Percentiles rank a stretch among this genome's conserved stretches.
Evolutionary conservation across 108 stramenopile species (phyloP).

Genomic region (Chaetoceros muelleri): DNA sequence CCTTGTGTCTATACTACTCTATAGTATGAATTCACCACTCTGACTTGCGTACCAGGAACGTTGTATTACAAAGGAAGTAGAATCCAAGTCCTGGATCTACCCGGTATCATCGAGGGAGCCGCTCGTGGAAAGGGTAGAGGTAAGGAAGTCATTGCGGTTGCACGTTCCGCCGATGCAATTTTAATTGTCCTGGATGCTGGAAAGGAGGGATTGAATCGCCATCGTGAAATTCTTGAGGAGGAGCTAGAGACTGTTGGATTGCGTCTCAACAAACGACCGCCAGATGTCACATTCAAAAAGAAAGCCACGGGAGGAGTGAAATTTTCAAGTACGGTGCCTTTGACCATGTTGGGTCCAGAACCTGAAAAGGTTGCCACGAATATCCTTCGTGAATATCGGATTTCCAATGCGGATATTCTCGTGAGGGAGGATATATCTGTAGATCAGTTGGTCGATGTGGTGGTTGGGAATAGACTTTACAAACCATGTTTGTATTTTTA

Average conservation of each 20-base stretch:
- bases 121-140: conserved; percentile 97
- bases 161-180: conserved; percentile 90
- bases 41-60: conserved; percentile 98
- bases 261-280: conserved; percentile 87
- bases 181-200: conserved; percentile 97
- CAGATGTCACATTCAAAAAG: conserved; percentile 83
- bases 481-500: conserved; percentile 94
- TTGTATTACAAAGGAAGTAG: conserved; percentile 84
- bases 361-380: conserved; percentile 76
- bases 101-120: conserved; percentile 99
- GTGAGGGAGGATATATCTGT: conserved; percentile 90
- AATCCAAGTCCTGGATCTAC: conserved; percentile 97
- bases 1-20: too few species aligned
- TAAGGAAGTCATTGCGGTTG: conserved; percentile 97
- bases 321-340: conserved; percentile 84
- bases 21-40: conserved; percentile 96
- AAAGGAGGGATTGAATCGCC: conserved; percentile 93
- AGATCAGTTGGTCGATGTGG: conserved; percentile 97
- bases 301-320: conserved; percentile 91
- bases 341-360: conserved; percentile 88
- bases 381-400: conserved; percentile 91
- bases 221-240: conserved; percentile 91
- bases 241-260: conserved; percentile 98
- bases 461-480: conserved; percentile 94
- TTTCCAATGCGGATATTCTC: conserved; percentile 90